Conservation (phyloP, 1,284 basidiomycete genomes). For the Sporisorium reilianum region DNA sequence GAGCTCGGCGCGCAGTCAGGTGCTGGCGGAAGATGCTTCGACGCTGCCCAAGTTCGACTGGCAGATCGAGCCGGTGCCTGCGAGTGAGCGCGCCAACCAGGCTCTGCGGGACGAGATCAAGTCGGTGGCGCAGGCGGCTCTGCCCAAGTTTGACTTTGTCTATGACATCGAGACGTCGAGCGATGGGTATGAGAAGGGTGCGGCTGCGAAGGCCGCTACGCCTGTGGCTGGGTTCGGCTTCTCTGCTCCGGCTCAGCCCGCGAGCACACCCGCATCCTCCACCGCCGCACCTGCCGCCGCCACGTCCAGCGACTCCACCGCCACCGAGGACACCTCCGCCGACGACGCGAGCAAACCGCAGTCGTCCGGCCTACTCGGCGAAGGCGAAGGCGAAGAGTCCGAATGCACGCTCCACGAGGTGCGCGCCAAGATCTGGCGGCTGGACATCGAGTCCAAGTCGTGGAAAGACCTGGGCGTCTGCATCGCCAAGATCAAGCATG, state of each 20-base stretch:
- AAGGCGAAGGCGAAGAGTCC: conserved; percentile 63
- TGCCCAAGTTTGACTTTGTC: conserved; percentile 43
- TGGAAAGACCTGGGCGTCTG: conserved; percentile 65
- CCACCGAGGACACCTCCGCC: background rate
- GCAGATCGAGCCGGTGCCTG: conserved; percentile 20
- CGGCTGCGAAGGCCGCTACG: background rate
- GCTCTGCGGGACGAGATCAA: conserved; percentile 43
- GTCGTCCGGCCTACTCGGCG: conserved; percentile 44
- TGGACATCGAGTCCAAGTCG: conserved; percentile 39
- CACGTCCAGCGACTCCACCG: background rate
- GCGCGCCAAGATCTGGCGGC: conserved; percentile 62
- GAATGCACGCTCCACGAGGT: conserved; percentile 53
- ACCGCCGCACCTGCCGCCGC: conserved; percentile 2
- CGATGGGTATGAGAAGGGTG: background rate
- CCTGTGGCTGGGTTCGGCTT: conserved; percentile 28
- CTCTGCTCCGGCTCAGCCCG: conserved; percentile 6
- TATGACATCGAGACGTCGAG: conserved; percentile 31
- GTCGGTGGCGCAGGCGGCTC: conserved; percentile 27
- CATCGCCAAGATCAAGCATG: conserved; percentile 58
- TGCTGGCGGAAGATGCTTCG: conserved; percentile 22
- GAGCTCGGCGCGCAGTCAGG: conserved; percentile 22
- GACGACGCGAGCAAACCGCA: conserved; percentile 26
- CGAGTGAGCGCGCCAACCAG: conserved; percentile 4
- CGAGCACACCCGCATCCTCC: conserved; percentile 2
- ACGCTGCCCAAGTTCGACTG: conserved; percentile 37